phyloP scores from a whole-genome alignment of 768 basidiomycete species.

The Leccinum uliginosum region DNA sequence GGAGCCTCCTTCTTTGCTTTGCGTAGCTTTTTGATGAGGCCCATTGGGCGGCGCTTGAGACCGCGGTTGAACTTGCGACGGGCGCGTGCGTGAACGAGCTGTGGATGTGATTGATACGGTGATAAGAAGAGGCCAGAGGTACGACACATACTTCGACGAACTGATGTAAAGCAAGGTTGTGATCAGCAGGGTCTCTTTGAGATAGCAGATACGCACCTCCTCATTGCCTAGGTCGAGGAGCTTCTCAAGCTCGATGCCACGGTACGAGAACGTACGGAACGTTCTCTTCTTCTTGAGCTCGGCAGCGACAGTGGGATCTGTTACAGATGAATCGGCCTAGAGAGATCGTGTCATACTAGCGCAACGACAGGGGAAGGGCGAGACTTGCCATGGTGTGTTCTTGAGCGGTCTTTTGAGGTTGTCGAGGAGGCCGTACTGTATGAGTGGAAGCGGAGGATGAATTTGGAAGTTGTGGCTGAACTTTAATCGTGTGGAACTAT shows the following conservation, averaged over 20 bases:
- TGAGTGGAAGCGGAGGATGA: constrained; percentile 22
- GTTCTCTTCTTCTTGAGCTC: constrained; percentile 98
- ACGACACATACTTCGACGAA: constrained; percentile 68
- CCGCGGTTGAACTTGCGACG: constrained; percentile 99
- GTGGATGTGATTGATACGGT: background rate
- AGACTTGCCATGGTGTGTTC: constrained; percentile 33
- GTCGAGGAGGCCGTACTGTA: constrained; percentile 16
- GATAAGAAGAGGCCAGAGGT: constrained; percentile 4
- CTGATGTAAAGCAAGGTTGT: constrained; percentile 32
- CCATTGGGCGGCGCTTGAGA: constrained; percentile 97
- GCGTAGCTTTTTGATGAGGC: constrained; percentile 98
- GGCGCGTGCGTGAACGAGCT: constrained; percentile 98
- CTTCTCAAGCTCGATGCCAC: constrained; percentile 97
- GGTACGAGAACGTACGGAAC: constrained; percentile 98
- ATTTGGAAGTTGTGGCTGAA: constrained; percentile 41
- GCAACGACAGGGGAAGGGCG: background rate
- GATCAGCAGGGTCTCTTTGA: background rate
- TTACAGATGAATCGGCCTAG: constrained; percentile 78
- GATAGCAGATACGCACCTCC: constrained; percentile 54
- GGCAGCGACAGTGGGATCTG: constrained; percentile 91
- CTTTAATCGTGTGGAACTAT: constrained; percentile 52
- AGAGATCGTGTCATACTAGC: background rate
- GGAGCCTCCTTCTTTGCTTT: constrained; percentile 99
- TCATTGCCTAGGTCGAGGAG: constrained; percentile 95
- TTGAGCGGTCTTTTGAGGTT: constrained; percentile 23